phyloP scores from a whole-genome alignment of 1,284 basidiomycete species.

The Microbotryum silenes-acaulis region DNA sequence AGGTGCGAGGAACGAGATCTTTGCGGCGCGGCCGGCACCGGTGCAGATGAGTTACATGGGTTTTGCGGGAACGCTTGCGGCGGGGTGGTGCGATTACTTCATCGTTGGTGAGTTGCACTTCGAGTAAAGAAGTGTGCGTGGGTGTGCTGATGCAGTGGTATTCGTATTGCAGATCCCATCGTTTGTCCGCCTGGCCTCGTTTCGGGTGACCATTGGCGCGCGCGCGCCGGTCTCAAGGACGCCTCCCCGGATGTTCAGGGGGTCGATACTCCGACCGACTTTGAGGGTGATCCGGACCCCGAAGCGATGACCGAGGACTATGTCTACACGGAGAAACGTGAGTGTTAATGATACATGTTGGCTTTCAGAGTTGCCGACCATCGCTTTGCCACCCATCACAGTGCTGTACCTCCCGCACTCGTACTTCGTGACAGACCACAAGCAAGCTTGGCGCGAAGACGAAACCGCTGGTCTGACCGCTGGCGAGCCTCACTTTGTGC shows the following conservation, averaged over 20 bases:
- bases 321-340: constrained; percentile 50
- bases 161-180: constrained; percentile 45
- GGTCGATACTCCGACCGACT: constrained; percentile 37
- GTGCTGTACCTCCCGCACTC: constrained; percentile 55
- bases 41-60: constrained; percentile 56
- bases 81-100: constrained; percentile 58
- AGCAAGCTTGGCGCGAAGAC: constrained; percentile 46
- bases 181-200: constrained; percentile 50
- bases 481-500: constrained; percentile 18
- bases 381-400: not conserved
- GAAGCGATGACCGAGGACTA: constrained; percentile 48
- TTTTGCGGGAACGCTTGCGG: constrained; percentile 53
- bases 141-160: not conserved
- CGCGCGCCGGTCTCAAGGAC: constrained; percentile 13
- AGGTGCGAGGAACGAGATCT: constrained; percentile 56
- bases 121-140: too few relatives aligned
- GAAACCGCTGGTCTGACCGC: constrained; percentile 1
- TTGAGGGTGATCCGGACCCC: constrained; percentile 50
- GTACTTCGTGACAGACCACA: constrained; percentile 58
- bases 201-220: constrained; percentile 44
- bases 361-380: too few relatives aligned
- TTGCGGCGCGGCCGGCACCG: constrained; percentile 54
- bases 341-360: not conserved
- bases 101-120: constrained; percentile 38
- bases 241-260: too few relatives aligned